Base-by-base conservation (phyloP, 257 asterid species). In the Cordia subcordata region DNA sequence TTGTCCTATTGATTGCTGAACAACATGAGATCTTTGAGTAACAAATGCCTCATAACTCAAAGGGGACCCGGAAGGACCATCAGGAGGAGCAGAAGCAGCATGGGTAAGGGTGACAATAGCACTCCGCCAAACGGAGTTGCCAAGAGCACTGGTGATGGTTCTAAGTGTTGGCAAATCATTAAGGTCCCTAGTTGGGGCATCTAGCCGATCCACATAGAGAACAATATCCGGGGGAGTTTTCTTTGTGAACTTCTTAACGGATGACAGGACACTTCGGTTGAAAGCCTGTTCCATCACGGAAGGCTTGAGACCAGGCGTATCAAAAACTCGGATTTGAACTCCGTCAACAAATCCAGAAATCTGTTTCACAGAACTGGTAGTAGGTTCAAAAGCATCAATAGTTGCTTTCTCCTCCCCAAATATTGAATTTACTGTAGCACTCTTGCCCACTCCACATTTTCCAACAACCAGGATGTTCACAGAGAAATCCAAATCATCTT, bases 41-140 rank as follows among this genome's bases (percentile, higher is more conserved):
- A 86, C 87, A 20, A 92, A 88, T 13, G 72, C 80, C 55, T 92
- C 99, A 46, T 88, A 92, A 76, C 96, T 82, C 72, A 92, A 65
- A 44, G 99, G 96, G 55, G 81, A 39, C 19, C 99, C 99, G 4
- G 93, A 67, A 27, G 94, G 94, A 16, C 99, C 99, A 50, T 92
- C 99, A 20, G 99, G 96, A 10, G 99, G 99, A 1, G 99, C 99
- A 15, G 91, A 88, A 46, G 94, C 87, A 59, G 82, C 95, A 66
- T 92, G 99, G 20, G 99, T 88, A 16, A 92, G 87, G 23, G 99
- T 86, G 61, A 92, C 93, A 44, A 92, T 77, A 16, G 93, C 87
- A 55, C 82, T 92, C 66, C 94, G 76, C 99, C 96, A 92, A 63
- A 84, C 79, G 15, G 96, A 52, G 8, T 90, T 49, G 49, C 95